These are phyloP conservation scores for Litchi chinensis DNA, from an alignment of 345 rosid species.

Conservation along the genomic window DNA sequence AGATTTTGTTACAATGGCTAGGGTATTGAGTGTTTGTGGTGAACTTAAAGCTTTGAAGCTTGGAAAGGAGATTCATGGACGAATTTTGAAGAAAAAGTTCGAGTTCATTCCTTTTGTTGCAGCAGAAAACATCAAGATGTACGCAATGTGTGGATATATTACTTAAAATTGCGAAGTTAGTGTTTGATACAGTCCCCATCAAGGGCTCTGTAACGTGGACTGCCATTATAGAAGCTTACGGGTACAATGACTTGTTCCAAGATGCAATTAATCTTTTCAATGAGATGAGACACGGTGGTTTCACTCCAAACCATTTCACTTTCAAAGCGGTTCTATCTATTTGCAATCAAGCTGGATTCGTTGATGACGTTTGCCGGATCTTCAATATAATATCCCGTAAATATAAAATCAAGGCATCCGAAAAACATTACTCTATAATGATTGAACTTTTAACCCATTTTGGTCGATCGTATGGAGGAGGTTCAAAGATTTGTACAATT, in stretches of 20 bases:
- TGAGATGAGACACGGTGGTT: slow-evolving; percentile 59
- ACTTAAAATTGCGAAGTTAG: slow-evolving; percentile 45
- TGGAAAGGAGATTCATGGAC: slow-evolving; percentile 83
- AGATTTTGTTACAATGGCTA: slow-evolving; percentile 67
- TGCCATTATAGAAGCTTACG: slow-evolving; percentile 72
- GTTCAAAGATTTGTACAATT: slow-evolving; percentile 44
- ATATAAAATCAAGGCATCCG: slow-evolving; percentile 48
- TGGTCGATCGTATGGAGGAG: slow-evolving; percentile 51
- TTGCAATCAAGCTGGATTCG: slow-evolving; percentile 73
- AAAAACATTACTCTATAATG: slow-evolving; percentile 45
- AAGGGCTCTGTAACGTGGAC: slow-evolving; percentile 88
- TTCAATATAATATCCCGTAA: slow-evolving; percentile 50
- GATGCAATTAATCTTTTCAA: slow-evolving; percentile 64
- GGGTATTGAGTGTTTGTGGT: slow-evolving; percentile 57
- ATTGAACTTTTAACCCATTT: slow-evolving; percentile 43
- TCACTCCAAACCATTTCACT: slow-evolving; percentile 66
- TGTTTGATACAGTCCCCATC: slow-evolving; percentile 51
- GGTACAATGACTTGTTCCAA: slow-evolving; percentile 38
- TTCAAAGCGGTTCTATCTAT: slow-evolving; percentile 58
- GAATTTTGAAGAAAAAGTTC: slow-evolving; percentile 61
- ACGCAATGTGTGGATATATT: slow-evolving; percentile 61
- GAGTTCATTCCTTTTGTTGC: slow-evolving; percentile 62
- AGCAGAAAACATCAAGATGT: slow-evolving; percentile 69
- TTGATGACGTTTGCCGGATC: slow-evolving; percentile 60
- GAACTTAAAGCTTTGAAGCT: slow-evolving; percentile 57